Conservation (phyloP, 1,139 yeast species). For the Pichia kudriavzevii region DNA sequence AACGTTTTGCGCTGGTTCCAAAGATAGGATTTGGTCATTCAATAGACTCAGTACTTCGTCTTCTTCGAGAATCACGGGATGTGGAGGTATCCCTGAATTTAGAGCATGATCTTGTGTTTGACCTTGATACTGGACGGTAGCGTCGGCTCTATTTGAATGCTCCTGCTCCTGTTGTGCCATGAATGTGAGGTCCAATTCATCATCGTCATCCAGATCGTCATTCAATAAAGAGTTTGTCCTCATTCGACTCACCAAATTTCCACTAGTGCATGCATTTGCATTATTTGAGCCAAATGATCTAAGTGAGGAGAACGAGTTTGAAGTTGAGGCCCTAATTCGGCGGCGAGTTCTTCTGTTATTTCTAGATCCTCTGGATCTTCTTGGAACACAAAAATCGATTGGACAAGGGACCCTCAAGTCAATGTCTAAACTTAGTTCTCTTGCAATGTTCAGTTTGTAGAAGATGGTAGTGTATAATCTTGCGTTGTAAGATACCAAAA, state of each 20-base stretch:
- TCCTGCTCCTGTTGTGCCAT: too few relatives aligned
- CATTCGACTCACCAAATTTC: slow-evolving; percentile 2
- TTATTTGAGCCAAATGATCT: too few relatives aligned
- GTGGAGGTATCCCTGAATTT: slow-evolving; percentile 9
- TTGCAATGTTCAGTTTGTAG: slow-evolving; percentile 25
- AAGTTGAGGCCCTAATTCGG: slow-evolving; percentile 1
- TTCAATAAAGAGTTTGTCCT: slow-evolving; percentile 13
- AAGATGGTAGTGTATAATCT: slow-evolving; percentile 22
- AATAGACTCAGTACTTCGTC: too few relatives aligned
- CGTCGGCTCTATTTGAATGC: too few relatives aligned
- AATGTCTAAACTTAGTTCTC: slow-evolving; percentile 26
- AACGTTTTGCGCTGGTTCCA: slow-evolving; percentile 13
- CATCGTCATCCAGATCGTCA: slow-evolving; percentile 14
- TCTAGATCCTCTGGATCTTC: slow-evolving; percentile 11
- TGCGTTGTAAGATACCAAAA: slow-evolving; percentile 24
- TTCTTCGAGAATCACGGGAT: too few relatives aligned
- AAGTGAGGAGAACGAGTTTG: slow-evolving; percentile 2
- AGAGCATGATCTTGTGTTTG: slow-evolving; percentile 9
- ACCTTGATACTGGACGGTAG: slow-evolving; percentile 3
- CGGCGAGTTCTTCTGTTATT: slow-evolving; percentile 9
- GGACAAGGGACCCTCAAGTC: slow-evolving; percentile 22
- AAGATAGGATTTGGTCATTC: too few relatives aligned
- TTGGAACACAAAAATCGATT: slow-evolving; percentile 25
- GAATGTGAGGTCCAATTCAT: slow-evolving; percentile 14
- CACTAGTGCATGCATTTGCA: too few relatives aligned